Evolutionary conservation across 2,329 filamentous ascomycete species (phyloP).

Genomic region (Penicillium sumatraense): DNA sequence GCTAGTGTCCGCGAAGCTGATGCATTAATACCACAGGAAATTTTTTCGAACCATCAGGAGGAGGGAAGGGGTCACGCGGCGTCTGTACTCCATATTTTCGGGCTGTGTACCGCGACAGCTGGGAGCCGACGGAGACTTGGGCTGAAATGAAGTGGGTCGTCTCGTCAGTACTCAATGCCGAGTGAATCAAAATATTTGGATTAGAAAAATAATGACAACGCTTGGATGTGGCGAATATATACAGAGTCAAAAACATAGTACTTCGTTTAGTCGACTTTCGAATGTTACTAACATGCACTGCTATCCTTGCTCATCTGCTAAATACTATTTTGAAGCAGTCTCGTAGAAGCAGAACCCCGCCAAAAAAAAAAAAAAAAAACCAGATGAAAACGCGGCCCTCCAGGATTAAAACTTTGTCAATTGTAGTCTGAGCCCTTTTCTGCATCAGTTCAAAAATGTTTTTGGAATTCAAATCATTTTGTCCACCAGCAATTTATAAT

Average conservation of each 20-base stretch:
- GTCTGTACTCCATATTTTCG: background rate
- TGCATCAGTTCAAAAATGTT: too few species aligned
- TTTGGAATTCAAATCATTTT: background rate
- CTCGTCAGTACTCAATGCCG: background rate
- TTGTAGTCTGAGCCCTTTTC: too few species aligned
- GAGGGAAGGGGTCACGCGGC: background rate
- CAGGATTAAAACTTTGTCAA: too few species aligned
- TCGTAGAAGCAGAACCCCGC: background rate
- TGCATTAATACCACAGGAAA: background rate
- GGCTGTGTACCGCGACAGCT: background rate
- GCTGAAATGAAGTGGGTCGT: background rate
- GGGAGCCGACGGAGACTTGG: background rate
- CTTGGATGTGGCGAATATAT: too few species aligned
- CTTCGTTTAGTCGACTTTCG: background rate
- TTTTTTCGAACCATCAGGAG: background rate
- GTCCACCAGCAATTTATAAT: background rate
- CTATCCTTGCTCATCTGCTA: background rate
- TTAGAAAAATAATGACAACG: background rate
- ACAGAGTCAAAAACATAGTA: background rate
- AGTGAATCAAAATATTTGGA: background rate
- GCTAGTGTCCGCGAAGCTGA: background rate
- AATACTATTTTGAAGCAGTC: background rate
- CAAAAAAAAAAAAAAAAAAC: too few species aligned
- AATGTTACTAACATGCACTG: background rate
- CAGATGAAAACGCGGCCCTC: too few species aligned